Evolutionary conservation across 345 rosid genomes (phyloP), one percentile per base, ranked within the genome.

Genomic region (Dipteronia dyeriana): DNA sequence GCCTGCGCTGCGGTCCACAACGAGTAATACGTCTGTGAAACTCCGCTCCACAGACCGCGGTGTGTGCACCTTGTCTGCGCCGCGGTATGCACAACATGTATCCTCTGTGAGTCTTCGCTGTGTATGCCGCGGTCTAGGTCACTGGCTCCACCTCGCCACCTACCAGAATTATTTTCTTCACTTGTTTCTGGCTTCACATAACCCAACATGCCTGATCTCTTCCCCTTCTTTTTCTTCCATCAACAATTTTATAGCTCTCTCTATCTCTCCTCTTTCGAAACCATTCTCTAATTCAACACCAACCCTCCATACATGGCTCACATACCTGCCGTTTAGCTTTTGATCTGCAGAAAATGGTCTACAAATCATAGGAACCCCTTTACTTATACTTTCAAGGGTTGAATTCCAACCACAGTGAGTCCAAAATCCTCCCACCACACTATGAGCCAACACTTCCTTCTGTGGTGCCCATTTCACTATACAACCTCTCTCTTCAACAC

Each of bases 391-490:
- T 74, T 47, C 70, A 2, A 63, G 26, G 9, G 69, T 74, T 1
- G 62, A 64, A 74, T 31, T 63, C n/a, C 77, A 63, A 9, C 70
- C 77, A 49, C 77, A 29, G 43, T 64, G 77, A 12, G 49, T 74
- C 61, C 49, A 47, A 64, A 74, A 64, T 16, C 77, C 70, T 29
- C 62, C n/a, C 6, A 47, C 69, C 0, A 29, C 70, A 0, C n/a
- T 13, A 12, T 49, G 70, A 19, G 61, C 62, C 29, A 74, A 64
- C 17, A 74, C 47, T 19, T 74, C 13, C 23, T 29, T 63, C 14
- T 64, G 62, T 7, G 62, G 70, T 64, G 49, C 62, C 31, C 70
- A 74, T 64, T 74, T 74, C 70, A 74, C 77, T 9, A 26, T 74
- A 29, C n/a, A n/a, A 16, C 70, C 70, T 74, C 70, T 13, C 39